Percentiles rank a stretch among this genome's conserved stretches.
These are phyloP conservation scores for Phanerodontia chrysosporium DNA, from an alignment of 768 basidiomycete species.

Conservation along the genomic window DNA sequence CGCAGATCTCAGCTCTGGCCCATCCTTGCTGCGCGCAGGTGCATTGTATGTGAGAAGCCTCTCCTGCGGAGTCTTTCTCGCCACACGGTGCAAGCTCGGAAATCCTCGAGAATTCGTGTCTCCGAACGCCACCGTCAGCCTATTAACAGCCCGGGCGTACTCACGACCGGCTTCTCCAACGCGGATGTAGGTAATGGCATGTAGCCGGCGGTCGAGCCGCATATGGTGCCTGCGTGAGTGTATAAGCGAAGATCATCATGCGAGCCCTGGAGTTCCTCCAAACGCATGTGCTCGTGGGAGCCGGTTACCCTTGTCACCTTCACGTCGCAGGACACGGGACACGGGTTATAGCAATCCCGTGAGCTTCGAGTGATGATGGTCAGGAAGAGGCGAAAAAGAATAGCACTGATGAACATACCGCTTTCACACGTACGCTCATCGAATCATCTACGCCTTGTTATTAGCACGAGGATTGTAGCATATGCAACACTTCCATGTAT, in stretches of 20 bases:
- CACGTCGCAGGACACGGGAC: background rate
- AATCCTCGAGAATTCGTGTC: too few relatives aligned
- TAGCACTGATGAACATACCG: background rate
- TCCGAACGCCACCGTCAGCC: background rate
- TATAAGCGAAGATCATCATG: background rate
- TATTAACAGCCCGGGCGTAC: background rate
- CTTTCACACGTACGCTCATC: background rate
- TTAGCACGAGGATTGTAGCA: too few relatives aligned
- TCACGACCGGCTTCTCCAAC: background rate
- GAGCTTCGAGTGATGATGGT: background rate
- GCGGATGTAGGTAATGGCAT: background rate
- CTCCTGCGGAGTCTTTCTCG: background rate
- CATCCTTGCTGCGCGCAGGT: background rate
- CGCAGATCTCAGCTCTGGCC: background rate
- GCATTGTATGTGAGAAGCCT: background rate
- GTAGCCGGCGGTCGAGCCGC: background rate
- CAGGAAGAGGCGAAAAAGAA: background rate
- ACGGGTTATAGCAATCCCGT: background rate
- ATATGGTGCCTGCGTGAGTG: background rate
- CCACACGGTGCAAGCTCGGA: too few relatives aligned
- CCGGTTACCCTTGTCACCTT: too few relatives aligned
- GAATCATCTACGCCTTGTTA: background rate
- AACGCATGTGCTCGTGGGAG: background rate
- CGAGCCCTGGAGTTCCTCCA: background rate
- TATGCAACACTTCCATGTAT: too few relatives aligned